A percentile compares a stretch with the other conserved stretches of the same genome.
phyloP scores from a whole-genome alignment of 2,329 filamentous ascomycete species.

The Fusarium foetens region DNA sequence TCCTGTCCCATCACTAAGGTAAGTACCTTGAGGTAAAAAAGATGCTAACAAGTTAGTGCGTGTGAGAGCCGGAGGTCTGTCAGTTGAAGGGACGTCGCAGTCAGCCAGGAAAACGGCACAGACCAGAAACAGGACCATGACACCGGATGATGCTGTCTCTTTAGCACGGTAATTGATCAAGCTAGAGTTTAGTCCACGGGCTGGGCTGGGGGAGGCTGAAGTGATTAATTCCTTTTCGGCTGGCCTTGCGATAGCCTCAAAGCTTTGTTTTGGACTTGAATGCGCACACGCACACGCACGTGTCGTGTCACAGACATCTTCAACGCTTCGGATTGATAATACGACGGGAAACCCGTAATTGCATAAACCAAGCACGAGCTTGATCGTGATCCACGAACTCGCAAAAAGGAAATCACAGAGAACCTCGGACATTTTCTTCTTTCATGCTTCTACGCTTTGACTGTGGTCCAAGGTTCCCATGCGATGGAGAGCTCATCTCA shows the following conservation, averaged over 20 bases:
- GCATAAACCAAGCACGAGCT: constrained; percentile 7
- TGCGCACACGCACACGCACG: neutral
- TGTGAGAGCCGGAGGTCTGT: neutral
- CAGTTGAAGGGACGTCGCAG: neutral
- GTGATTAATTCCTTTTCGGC: constrained; percentile 1
- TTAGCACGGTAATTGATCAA: neutral
- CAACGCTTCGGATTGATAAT: neutral
- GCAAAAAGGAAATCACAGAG: constrained; percentile 1
- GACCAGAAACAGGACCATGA: constrained; percentile 9
- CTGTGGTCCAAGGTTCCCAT: neutral
- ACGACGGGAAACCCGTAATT: constrained; percentile 23
- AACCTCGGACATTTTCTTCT: constrained; percentile 10
- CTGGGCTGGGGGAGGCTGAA: constrained; percentile 12
- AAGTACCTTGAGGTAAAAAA: neutral
- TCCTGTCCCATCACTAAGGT: neutral
- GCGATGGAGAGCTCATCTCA: neutral
- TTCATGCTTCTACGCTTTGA: constrained; percentile 17
- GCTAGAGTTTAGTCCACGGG: neutral
- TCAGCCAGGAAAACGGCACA: constrained; percentile 15
- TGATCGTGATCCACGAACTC: neutral
- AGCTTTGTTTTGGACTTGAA: neutral
- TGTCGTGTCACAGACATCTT: constrained; percentile 11
- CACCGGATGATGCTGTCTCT: neutral
- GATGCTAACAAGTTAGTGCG: neutral
- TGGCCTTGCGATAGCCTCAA: constrained; percentile 32